Evolutionary conservation across 371 early-diverging fungal genomes (phyloP).

Genomic region (Mortierella sp.): DNA sequence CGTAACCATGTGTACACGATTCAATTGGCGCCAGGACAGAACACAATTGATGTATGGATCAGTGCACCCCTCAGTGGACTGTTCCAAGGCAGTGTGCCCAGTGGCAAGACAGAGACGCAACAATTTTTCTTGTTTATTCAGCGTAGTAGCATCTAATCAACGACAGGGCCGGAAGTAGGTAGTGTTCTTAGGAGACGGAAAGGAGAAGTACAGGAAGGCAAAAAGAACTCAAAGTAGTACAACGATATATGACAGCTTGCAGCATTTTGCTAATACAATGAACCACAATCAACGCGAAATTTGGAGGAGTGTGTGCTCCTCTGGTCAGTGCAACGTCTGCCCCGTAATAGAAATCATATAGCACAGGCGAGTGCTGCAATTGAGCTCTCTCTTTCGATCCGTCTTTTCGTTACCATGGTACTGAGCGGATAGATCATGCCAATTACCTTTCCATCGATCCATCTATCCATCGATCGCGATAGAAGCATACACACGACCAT

Average conservation of each 20-base stretch:
- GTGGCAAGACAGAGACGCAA: constrained; percentile 51
- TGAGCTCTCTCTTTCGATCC: constrained; percentile 42
- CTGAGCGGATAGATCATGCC: neutral
- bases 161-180: neutral
- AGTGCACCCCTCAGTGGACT: constrained; percentile 46
- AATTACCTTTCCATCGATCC: constrained; percentile 21
- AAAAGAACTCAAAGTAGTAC: no score
- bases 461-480: constrained; percentile 39
- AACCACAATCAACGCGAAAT: no score
- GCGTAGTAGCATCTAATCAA: constrained; percentile 24
- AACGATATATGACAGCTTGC: no score
- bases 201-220: no score
- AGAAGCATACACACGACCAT: neutral
- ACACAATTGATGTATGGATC: constrained; percentile 49
- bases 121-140: constrained; percentile 51
- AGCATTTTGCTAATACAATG: no score
- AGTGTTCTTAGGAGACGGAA: no score
- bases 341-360: no score
- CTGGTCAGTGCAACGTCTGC: no score
- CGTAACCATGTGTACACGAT: constrained; percentile 52
- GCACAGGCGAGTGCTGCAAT: no score
- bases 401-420: constrained; percentile 40
- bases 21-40: constrained; percentile 32
- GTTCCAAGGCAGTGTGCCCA: constrained; percentile 46
- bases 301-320: no score